Conservation (phyloP, 371 early-diverging fungal species). For the Umbelopsis sp. region DNA sequence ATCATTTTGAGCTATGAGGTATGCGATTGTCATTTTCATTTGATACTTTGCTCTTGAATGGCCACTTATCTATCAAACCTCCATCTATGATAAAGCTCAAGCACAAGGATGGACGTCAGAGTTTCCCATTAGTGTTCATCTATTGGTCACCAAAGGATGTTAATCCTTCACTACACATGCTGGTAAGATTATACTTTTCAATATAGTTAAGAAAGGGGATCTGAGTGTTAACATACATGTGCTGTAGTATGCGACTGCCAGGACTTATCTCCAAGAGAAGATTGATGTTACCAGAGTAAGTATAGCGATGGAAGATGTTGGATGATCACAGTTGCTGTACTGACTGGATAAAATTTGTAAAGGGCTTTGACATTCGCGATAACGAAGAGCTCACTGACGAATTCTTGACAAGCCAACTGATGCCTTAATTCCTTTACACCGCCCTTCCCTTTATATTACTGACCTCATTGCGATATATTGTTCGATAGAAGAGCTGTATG, state of each 20-base stretch:
- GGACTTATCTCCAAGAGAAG: constrained; percentile 61
- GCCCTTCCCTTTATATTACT: background rate
- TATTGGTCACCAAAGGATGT: constrained; percentile 68
- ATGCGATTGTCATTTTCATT: background rate
- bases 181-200: constrained; percentile 34
- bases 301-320: background rate
- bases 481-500: too few relatives aligned
- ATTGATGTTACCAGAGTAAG: constrained; percentile 57
- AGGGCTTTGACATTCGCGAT: constrained; percentile 16
- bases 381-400: constrained; percentile 6
- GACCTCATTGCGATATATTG: background rate
- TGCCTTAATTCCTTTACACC: background rate
- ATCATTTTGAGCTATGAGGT: constrained; percentile 70
- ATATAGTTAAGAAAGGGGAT: background rate
- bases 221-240: background rate
- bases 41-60: background rate
- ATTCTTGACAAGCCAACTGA: constrained; percentile 7
- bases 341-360: background rate
- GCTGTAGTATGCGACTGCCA: constrained; percentile 66
- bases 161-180: constrained; percentile 62
- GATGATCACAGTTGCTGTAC: background rate
- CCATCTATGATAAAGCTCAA: constrained; percentile 34
- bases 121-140: constrained; percentile 68
- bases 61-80: background rate
- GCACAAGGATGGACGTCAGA: constrained; percentile 66